These are phyloP conservation scores for Xylaria sp. DNA, from an alignment of 2,329 filamentous ascomycete species.

Conservation along the genomic window DNA sequence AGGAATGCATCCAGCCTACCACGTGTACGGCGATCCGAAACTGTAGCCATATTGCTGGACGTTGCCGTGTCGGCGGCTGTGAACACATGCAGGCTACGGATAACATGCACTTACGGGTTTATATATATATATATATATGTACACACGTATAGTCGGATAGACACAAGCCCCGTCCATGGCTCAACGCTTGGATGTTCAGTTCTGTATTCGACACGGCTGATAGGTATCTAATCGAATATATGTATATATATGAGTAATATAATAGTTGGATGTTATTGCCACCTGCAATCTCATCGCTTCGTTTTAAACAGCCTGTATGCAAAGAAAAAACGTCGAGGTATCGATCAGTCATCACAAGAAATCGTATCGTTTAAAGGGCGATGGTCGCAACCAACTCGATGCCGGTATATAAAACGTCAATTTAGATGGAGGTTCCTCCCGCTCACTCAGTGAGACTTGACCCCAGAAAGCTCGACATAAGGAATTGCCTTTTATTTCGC, in stretches of 20 bases:
- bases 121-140: background rate
- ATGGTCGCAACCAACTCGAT: constrained; percentile 29
- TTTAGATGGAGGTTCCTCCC: constrained; percentile 2
- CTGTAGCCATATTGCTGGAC: too few relatives aligned
- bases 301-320: constrained; percentile 19
- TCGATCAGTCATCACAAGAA: constrained; percentile 33
- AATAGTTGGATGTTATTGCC: constrained; percentile 7
- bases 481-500: constrained; percentile 2
- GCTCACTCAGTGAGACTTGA: constrained; percentile 5
- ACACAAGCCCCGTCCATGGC: background rate
- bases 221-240: constrained; percentile 6
- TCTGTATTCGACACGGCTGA: background rate
- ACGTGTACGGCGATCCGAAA: too few relatives aligned
- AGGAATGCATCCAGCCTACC: too few relatives aligned
- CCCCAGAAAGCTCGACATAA: constrained; percentile 7
- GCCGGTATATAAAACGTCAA: constrained; percentile 25
- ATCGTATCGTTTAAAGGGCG: constrained; percentile 29
- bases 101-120: too few relatives aligned
- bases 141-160: background rate
- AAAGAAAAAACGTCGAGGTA: constrained; percentile 32
- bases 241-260: constrained; percentile 5
- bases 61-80: too few relatives aligned
- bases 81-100: too few relatives aligned
- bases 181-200: background rate
- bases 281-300: constrained; percentile 15